A percentile compares a stretch with the other conserved stretches of the same genome.
phyloP scores from a whole-genome alignment of 306 rosid genomes.

The Nissolia schottii region DNA sequence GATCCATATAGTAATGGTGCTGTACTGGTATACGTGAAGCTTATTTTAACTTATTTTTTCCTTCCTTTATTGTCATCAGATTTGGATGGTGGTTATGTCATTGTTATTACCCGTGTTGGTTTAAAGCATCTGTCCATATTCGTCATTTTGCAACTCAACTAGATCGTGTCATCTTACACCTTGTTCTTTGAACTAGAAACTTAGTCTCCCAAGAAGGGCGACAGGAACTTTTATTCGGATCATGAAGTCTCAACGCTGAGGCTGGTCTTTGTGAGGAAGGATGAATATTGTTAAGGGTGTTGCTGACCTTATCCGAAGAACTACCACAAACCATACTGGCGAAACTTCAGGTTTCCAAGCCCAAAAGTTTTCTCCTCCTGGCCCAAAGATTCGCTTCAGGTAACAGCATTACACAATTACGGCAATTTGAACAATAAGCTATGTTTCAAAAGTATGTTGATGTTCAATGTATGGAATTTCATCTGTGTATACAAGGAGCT shows the following conservation, averaged over 20 bases:
- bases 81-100: background rate
- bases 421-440: background rate
- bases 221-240: slow-evolving; percentile 32
- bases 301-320: slow-evolving; percentile 93
- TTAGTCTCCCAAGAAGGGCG: slow-evolving; percentile 34
- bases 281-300: slow-evolving; percentile 98
- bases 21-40: too few relatives aligned
- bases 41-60: too few relatives aligned
- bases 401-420: slow-evolving; percentile 18
- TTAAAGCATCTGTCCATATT: background rate
- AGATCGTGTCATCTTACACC: slow-evolving; percentile 10
- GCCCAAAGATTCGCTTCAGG: slow-evolving; percentile 86
- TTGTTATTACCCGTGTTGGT: background rate
- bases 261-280: slow-evolving; percentile 40
- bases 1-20: background rate
- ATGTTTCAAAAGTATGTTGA: background rate
- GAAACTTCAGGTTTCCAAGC: slow-evolving; percentile 64
- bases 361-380: slow-evolving; percentile 59
- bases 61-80: background rate
- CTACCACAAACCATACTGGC: slow-evolving; percentile 60
- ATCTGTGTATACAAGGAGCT: background rate
- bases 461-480: slow-evolving; percentile 4
- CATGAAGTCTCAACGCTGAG: slow-evolving; percentile 32
- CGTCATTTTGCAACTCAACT: background rate
- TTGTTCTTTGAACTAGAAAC: slow-evolving; percentile 14